A percentile compares a stretch with the other conserved stretches of the same genome.
Evolutionary conservation across 352 stramenopile species (phyloP).

Genomic region (Phytophthora litchii): DNA sequence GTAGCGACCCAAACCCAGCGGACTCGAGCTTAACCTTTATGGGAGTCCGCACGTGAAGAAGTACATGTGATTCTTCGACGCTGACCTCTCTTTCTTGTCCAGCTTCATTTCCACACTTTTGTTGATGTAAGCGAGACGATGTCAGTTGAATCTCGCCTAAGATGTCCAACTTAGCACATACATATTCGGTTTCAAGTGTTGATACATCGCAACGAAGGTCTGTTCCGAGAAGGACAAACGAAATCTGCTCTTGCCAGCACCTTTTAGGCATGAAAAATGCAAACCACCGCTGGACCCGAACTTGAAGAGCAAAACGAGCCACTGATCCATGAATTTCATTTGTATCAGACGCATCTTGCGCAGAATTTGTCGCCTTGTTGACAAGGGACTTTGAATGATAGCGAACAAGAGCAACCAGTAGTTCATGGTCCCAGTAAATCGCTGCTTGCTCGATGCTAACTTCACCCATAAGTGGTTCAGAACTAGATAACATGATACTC

Average conservation of each 20-base stretch:
- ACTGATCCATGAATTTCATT: background rate
- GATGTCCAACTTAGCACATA: slow-evolving; percentile 38
- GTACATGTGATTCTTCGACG: slow-evolving; percentile 48
- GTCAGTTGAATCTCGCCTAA: slow-evolving; percentile 47
- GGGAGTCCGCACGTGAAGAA: slow-evolving; percentile 39
- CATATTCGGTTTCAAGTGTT: slow-evolving; percentile 41
- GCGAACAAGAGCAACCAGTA: slow-evolving; percentile 61
- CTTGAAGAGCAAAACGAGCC: slow-evolving; percentile 42
- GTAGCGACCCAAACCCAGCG: slow-evolving; percentile 46
- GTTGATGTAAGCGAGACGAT: slow-evolving; percentile 44
- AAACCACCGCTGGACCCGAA: slow-evolving; percentile 59
- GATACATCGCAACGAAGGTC: slow-evolving; percentile 49
- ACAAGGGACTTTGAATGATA: slow-evolving; percentile 45
- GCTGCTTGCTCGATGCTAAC: slow-evolving; percentile 55
- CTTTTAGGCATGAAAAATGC: slow-evolving; percentile 59
- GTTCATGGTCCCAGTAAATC: slow-evolving; percentile 77
- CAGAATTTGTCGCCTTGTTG: background rate
- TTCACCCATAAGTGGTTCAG: slow-evolving; percentile 58
- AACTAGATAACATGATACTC: slow-evolving; percentile 55
- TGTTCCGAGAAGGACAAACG: slow-evolving; percentile 47
- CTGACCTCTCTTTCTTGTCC: background rate
- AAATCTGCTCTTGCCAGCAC: slow-evolving; percentile 45
- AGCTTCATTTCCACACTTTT: slow-evolving; percentile 4
- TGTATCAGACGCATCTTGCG: background rate
- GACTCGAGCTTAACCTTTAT: slow-evolving; percentile 52